Evolutionary conservation across 768 basidiomycete genomes (phyloP).

Genomic region (Infundibulicybe gibba): DNA sequence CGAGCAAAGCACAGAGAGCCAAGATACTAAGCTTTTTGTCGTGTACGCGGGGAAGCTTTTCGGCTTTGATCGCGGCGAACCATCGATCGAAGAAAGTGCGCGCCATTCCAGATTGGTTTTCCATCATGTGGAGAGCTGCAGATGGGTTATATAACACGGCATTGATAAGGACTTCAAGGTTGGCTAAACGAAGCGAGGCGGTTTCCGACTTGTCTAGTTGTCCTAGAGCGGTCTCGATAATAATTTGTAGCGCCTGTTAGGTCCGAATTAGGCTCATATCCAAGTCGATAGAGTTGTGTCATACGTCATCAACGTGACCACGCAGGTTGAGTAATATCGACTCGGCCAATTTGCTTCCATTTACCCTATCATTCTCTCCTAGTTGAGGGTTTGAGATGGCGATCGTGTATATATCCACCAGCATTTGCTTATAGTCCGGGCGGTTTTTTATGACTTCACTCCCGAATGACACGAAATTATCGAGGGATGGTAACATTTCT

Average conservation of each 20-base stretch:
- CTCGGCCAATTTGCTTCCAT: constrained; percentile 84
- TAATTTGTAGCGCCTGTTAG: constrained; percentile 55
- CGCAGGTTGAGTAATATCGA: constrained; percentile 77
- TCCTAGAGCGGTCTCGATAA: constrained; percentile 59
- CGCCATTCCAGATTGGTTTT: constrained; percentile 53
- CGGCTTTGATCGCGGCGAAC: constrained; percentile 70
- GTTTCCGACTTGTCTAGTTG: constrained; percentile 63
- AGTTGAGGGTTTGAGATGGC: constrained; percentile 66
- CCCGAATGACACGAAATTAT: constrained; percentile 88
- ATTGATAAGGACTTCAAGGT: constrained; percentile 82
- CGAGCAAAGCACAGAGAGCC: constrained; percentile 73
- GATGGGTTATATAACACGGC: constrained; percentile 80
- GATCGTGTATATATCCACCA: constrained; percentile 80
- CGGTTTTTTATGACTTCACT: constrained; percentile 69
- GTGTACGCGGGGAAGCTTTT: constrained; percentile 75
- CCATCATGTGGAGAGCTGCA: constrained; percentile 74
- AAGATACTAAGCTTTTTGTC: constrained; percentile 84
- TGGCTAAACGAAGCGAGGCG: constrained; percentile 63
- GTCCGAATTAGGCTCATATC: constrained; percentile 2
- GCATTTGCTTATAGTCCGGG: constrained; percentile 73
- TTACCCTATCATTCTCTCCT: constrained; percentile 81
- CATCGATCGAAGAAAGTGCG: constrained; percentile 82
- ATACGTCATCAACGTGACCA: constrained; percentile 75
- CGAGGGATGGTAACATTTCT: constrained; percentile 87
- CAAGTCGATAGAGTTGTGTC: constrained; percentile 14